These are phyloP conservation scores for Harrya chromipes DNA, from an alignment of 768 basidiomycete species.

Conservation along the genomic window DNA sequence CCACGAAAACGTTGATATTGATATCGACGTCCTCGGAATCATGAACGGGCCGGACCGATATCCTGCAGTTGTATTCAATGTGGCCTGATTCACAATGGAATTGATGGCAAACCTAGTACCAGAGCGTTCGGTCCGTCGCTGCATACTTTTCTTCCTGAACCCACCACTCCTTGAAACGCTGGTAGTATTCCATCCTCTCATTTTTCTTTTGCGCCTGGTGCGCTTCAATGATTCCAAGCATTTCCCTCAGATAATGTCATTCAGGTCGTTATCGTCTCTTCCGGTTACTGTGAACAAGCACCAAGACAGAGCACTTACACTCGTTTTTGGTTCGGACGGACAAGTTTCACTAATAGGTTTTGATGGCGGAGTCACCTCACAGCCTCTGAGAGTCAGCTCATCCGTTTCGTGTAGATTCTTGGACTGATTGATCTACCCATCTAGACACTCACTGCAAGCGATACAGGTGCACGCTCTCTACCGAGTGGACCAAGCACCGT, in stretches of 20 bases:
- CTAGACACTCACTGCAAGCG: conserved; percentile 10
- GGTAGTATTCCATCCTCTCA: conserved; percentile 9
- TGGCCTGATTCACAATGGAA: conserved; percentile 14
- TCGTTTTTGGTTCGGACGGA: conserved; percentile 27
- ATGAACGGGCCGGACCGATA: conserved; percentile 3
- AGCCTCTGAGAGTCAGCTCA: not conserved
- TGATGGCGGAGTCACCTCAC: conserved; percentile 3
- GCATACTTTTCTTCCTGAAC: not conserved
- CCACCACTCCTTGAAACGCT: conserved; percentile 10
- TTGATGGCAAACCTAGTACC: not conserved
- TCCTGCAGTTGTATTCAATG: not conserved
- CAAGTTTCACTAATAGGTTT: conserved; percentile 27
- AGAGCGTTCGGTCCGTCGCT: conserved; percentile 3
- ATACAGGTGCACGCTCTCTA: not conserved
- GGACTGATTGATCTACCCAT: not conserved
- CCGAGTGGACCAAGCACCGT: not conserved
- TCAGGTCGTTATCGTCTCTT: conserved; percentile 7
- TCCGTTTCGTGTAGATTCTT: not conserved
- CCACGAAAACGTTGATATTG: not conserved
- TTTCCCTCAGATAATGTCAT: conserved; percentile 18
- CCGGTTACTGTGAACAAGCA: conserved; percentile 11
- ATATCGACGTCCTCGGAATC: not conserved
- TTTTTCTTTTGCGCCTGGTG: conserved; percentile 28
- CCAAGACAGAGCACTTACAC: conserved; percentile 19
- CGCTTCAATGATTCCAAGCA: conserved; percentile 23